Evolutionary conservation across 2,329 filamentous ascomycete genomes (phyloP), one percentile per base, ranked within the genome.

Genomic region (Ilyonectria destructans): DNA sequence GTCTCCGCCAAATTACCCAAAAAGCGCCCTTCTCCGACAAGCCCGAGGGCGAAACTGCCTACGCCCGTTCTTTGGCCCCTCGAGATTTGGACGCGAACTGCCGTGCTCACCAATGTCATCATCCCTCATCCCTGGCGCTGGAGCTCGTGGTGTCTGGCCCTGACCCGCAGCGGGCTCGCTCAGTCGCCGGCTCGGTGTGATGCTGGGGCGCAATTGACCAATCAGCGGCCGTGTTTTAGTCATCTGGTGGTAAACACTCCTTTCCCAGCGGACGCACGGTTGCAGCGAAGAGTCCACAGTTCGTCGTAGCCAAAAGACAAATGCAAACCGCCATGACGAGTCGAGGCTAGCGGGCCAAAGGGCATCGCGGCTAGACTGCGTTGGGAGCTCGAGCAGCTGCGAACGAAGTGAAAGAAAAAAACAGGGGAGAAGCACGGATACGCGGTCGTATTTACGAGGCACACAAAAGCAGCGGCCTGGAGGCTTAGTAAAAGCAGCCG

Each of bases 211-310:
- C 23, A 10, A 35, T 15, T 19, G 48, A 35, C 79, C 79, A 81
- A 81, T 81, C 72, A 77, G 62, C 52, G 29, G 6, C 33, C 62
- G 60, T 69, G 64, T 61, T 80, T 81, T 81, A 79, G 78, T 80
- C 77, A 81, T 70, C 77, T 4, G 57, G n/a, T 68, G 45, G 75
- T 79, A 77, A 59, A 45, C 15, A 21, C 33, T 52, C 56, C 58
- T 37, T 31, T 40, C 65, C 48, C 43, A 60, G 51, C 15, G 23
- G 10, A 23, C 23, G 43, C 56, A 46, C 29, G 56, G 56, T 12
- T 4, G 31, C 40, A 10, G 29, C 17, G 9, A 26, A 29, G 23
- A 40, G 31, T 56, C 55, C 54, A 55, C 48, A 35, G 48, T 23
- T 29, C 37, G 45, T 23, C 7, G 15, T 43, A 43, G 40, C 15